Conservation (phyloP, 2,329 filamentous ascomycete genomes). For the Whalleya microplaca region DNA sequence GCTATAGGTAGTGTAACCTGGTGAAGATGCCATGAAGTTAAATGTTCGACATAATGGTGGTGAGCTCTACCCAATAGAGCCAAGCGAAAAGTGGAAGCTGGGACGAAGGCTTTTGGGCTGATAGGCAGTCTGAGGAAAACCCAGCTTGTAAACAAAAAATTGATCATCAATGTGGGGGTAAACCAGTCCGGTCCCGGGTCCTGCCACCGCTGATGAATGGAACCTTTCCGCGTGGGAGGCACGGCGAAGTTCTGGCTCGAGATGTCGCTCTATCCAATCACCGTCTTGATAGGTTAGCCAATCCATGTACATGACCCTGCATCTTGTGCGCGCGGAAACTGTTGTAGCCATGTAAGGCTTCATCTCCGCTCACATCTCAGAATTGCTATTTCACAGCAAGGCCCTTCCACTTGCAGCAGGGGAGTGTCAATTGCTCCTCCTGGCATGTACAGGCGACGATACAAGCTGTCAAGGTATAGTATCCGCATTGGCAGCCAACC, state of each 20-base stretch:
- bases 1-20: constrained; percentile 20
- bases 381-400: constrained; percentile 12
- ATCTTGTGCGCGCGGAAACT: constrained; percentile 15
- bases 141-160: constrained; percentile 16
- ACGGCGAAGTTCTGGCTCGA: constrained; percentile 16
- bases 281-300: not conserved
- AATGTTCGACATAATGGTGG: constrained; percentile 13
- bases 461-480: constrained; percentile 7
- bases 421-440: constrained; percentile 27
- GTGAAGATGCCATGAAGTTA: constrained; percentile 21
- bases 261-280: constrained; percentile 15
- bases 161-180: constrained; percentile 20
- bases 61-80: constrained; percentile 18
- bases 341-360: constrained; percentile 24
- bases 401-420: not conserved
- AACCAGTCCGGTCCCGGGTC: constrained; percentile 15
- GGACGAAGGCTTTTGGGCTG: constrained; percentile 23
- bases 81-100: constrained; percentile 15
- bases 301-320: constrained; percentile 16
- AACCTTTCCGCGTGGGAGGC: constrained; percentile 15
- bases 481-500: not conserved
- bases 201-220: not conserved
- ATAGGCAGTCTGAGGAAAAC: constrained; percentile 13
- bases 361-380: constrained; percentile 20
- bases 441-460: constrained; percentile 27